Percentiles rank a stretch among this genome's conserved stretches.
Conservation (phyloP, 2,329 filamentous ascomycete genomes). For the Colletotrichum gigasporum region DNA sequence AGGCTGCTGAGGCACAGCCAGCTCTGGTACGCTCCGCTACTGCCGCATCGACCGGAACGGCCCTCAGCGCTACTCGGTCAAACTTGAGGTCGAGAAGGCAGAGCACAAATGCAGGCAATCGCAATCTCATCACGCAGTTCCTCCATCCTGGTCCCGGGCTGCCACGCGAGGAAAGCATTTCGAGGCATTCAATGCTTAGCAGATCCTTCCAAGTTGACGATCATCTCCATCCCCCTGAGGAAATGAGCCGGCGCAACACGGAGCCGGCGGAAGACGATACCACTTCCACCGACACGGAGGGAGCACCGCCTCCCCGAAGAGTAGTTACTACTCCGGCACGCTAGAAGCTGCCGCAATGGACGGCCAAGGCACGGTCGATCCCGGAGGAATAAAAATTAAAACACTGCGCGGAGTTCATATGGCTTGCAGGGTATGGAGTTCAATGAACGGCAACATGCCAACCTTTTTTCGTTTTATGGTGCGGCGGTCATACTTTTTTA, state of each 20-base stretch:
- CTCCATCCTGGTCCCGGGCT: conserved; percentile 58
- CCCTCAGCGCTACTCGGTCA: conserved; percentile 36
- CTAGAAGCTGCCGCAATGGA: conserved; percentile 21
- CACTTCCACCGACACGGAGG: conserved; percentile 13
- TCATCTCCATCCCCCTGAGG: background rate
- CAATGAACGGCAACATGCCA: background rate
- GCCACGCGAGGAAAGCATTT: conserved; percentile 37
- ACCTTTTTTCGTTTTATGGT: no score
- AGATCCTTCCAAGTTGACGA: conserved; percentile 22
- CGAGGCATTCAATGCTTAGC: conserved; percentile 8
- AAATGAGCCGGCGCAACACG: conserved; percentile 28
- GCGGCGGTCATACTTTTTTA: conserved; percentile 2
- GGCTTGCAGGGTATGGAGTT: conserved; percentile 10
- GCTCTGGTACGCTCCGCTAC: conserved; percentile 49
- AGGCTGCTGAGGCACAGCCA: conserved; percentile 58
- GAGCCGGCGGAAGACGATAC: conserved; percentile 28
- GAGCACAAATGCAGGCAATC: conserved; percentile 40
- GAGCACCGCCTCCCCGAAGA: conserved; percentile 12
- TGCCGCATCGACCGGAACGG: conserved; percentile 42
- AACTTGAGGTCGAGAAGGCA: conserved; percentile 37
- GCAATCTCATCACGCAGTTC: conserved; percentile 55
- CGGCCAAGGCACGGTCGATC: background rate
- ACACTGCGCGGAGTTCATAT: conserved; percentile 12
- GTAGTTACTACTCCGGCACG: conserved; percentile 26
- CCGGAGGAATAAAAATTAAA: background rate